phyloP scores from a whole-genome alignment of 1,284 basidiomycete genomes.

The Pterulicium gracile region DNA sequence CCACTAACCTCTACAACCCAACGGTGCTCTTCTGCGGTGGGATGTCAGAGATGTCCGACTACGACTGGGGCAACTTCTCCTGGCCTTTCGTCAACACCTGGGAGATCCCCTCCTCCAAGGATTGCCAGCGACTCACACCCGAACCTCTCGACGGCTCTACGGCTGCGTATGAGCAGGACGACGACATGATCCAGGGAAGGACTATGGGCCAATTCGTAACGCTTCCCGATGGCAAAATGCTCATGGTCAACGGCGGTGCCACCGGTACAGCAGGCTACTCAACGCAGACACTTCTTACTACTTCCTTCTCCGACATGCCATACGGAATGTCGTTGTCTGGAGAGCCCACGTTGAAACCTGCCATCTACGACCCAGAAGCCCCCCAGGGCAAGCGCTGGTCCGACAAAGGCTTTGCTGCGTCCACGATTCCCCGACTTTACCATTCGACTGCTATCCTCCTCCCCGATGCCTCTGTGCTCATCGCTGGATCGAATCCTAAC shows the following conservation, averaged over 20 bases:
- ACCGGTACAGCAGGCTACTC: slow-evolving; percentile 45
- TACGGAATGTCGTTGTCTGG: slow-evolving; percentile 54
- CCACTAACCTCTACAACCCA: slow-evolving; percentile 70
- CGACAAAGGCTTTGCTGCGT: slow-evolving; percentile 47
- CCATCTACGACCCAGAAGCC: slow-evolving; percentile 66
- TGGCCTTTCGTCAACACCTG: slow-evolving; percentile 43
- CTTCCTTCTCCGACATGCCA: slow-evolving; percentile 39
- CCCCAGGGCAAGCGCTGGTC: slow-evolving; percentile 65
- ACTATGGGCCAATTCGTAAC: slow-evolving; percentile 61
- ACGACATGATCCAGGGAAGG: slow-evolving; percentile 57
- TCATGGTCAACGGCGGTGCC: slow-evolving; percentile 48
- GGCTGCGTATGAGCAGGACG: slow-evolving; percentile 51
- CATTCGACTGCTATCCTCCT: slow-evolving; percentile 87
- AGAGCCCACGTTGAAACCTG: slow-evolving; percentile 58
- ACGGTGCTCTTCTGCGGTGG: slow-evolving; percentile 78
- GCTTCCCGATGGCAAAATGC: slow-evolving; percentile 46
- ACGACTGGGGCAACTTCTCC: slow-evolving; percentile 51
- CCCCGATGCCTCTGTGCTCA: slow-evolving; percentile 77
- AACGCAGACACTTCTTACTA: slow-evolving; percentile 34
- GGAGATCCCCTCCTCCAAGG: slow-evolving; percentile 35
- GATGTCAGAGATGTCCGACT: slow-evolving; percentile 42
- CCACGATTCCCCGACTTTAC: slow-evolving; percentile 70
- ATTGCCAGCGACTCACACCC: slow-evolving; percentile 55
- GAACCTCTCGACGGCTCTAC: slow-evolving; percentile 47
- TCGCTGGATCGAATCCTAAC: slow-evolving; percentile 92